Base-by-base conservation (phyloP, 306 rosid species). In the Elaeagnus macrophylla region DNA sequence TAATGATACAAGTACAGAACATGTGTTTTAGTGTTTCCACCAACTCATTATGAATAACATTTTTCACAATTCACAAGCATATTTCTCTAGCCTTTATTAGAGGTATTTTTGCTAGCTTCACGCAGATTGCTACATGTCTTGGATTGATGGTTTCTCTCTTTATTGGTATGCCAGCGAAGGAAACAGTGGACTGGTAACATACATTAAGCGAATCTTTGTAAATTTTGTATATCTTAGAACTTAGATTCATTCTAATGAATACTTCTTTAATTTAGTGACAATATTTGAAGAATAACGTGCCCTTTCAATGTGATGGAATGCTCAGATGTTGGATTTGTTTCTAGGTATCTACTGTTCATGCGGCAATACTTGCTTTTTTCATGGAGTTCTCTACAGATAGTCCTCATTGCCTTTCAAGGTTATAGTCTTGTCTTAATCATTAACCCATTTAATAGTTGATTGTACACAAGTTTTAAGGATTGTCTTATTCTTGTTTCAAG, bases 341-440 rank as follows among this genome's bases (percentile, higher is more conserved):
- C 56, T 83, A 94, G 96, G 70, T 79, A 45, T 79, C 96, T 59
- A 38, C 65, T 64, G 48, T 83, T 66, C 89, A 94, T 61, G 83
- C 89, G 61, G 60, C 67, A 12, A 14, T 61, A 16, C 89, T 87
- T 66, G 83, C 94, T 66, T 18, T 81, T 58, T 77, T 67, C 73
- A 87, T 87, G 94, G 89, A 87, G 79, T 77, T 77, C 68, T 79
- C 83, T 71, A 87, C 94, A 56, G 95, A 87, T 79, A 77, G 84
- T 75, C 95, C 95, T 47, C 66, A 83, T 58, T 87, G 94, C 94
- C 77, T 72, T 81, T 81, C 77, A 87, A 87, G 94, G 95, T 83
- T 60, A 69, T 17, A 40, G 60, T 57, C 63, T 48, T 32, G 15
- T 56, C 56, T 57, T 54, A 66, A 54, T 72, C 46, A 32, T 43